Evolutionary conservation across 1,284 basidiomycete genomes (phyloP), one percentile per base, ranked within the genome.

Genomic region (Tilletia setariae): DNA sequence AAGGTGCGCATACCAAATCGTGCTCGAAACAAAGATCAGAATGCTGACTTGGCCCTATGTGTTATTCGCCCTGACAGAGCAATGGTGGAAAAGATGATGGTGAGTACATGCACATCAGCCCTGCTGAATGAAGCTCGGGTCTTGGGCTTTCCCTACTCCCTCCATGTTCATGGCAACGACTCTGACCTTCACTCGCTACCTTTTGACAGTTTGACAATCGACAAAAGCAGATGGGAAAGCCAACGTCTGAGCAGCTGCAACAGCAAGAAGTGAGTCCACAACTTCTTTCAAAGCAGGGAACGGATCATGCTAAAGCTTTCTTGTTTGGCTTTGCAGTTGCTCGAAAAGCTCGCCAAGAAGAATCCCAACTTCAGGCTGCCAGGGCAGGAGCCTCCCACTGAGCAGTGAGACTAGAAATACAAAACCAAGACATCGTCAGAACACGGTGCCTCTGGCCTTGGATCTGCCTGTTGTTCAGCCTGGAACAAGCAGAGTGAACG

Each of bases 51-150:
- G n/a, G n/a, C n/a, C n/a, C n/a, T n/a, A n/a, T n/a, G n/a, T n/a
- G 43, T 19, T 49, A 6, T 16, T 56, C n/a, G 16, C 65, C 35
- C 11, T 11, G 11, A 11, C 62, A 91, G 95, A 76, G 93, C 92
- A 0, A 93, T 98, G 92, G 96, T 99, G 0, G 96, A 99, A 84
- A 98, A 98, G 86, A 99, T 99, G 96, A 98, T 99, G 51, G 51
- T 53, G 23, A 53, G 51, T 25, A 1, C n/a, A n/a, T n/a, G n/a
- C n/a, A n/a, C n/a, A n/a, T n/a, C n/a, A n/a, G n/a, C n/a, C n/a
- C n/a, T n/a, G n/a, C n/a, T n/a, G n/a, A n/a, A n/a, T n/a, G n/a
- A n/a, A n/a, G n/a, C n/a, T n/a, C n/a, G n/a, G n/a, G n/a, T n/a
- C n/a, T n/a, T n/a, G n/a, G n/a, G n/a, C n/a, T 25, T 28, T 25